Conservation (phyloP, 345 rosid genomes). For the Hibiscus tridactylites region DNA sequence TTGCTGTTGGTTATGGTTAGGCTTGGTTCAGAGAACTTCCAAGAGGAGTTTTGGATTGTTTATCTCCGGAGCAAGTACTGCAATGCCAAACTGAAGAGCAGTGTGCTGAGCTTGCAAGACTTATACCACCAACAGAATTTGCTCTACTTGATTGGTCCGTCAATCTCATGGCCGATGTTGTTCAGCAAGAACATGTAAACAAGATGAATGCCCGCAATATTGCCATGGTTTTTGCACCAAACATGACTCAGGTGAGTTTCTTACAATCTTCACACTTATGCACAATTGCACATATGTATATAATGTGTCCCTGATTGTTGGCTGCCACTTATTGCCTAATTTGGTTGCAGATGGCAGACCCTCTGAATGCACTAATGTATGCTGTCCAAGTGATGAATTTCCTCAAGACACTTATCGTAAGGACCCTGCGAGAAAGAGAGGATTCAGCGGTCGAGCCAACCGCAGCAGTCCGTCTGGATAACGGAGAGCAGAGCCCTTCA, state of each 20-base stretch:
- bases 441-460: slow-evolving; percentile 40
- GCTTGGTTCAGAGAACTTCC: slow-evolving; percentile 99
- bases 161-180: slow-evolving; percentile 94
- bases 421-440: slow-evolving; percentile 60
- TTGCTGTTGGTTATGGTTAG: slow-evolving; percentile 29
- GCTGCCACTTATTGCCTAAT: background rate
- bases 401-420: slow-evolving; percentile 63
- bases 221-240: slow-evolving; percentile 97
- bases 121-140: slow-evolving; percentile 76
- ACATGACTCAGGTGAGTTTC: slow-evolving; percentile 79
- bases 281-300: no score
- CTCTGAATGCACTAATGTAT: slow-evolving; percentile 81
- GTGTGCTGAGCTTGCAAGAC: slow-evolving; percentile 58
- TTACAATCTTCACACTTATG: background rate
- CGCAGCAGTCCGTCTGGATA: slow-evolving; percentile 33
- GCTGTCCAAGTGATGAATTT: slow-evolving; percentile 98
- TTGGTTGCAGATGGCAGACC: slow-evolving; percentile 78
- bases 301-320: background rate
- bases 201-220: slow-evolving; percentile 95
- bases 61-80: slow-evolving; percentile 79
- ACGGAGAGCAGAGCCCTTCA: slow-evolving; percentile 47
- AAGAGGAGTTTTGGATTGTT: slow-evolving; percentile 67
- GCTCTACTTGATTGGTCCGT: slow-evolving; percentile 82
- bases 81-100: slow-evolving; percentile 82
- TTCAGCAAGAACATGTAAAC: slow-evolving; percentile 58